Evolutionary conservation across 169 alveolate genomes (phyloP).

Genomic region (Cryptosporidium viatorum): DNA sequence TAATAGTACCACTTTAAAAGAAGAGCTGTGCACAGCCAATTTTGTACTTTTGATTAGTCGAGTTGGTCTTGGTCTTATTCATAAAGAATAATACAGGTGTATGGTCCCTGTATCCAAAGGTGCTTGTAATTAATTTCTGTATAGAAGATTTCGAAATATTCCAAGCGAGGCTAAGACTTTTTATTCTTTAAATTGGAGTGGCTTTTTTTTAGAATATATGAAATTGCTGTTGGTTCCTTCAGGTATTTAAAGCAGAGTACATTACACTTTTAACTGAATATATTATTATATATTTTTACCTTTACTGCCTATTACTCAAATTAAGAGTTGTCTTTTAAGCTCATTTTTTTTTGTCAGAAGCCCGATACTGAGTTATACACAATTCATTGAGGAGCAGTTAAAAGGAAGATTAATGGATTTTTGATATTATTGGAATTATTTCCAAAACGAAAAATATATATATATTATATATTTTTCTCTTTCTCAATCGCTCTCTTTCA

Average conservation of each 20-base stretch:
- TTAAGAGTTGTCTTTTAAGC: neutral
- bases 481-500: conserved; percentile 9
- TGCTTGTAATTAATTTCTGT: neutral
- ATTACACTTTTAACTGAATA: neutral
- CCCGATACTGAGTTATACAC: neutral
- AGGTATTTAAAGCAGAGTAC: neutral
- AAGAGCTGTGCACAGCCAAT: conserved; percentile 9
- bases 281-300: neutral
- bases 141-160: neutral
- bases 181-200: neutral
- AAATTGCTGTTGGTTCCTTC: neutral
- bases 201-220: neutral
- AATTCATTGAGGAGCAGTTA: neutral
- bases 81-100: neutral
- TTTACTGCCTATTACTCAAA: neutral
- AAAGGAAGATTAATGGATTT: conserved; percentile 8
- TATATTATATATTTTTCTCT: conserved; percentile 1
- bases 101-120: neutral
- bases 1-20: neutral
- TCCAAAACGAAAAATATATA: neutral
- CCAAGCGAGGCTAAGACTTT: neutral
- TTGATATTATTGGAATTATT: neutral
- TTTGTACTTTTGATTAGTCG: neutral
- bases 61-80: neutral
- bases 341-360: neutral